These are phyloP conservation scores for Cylindrodendrum hubeiense DNA, from an alignment of 2,329 filamentous ascomycete species.

Conservation along the genomic window DNA sequence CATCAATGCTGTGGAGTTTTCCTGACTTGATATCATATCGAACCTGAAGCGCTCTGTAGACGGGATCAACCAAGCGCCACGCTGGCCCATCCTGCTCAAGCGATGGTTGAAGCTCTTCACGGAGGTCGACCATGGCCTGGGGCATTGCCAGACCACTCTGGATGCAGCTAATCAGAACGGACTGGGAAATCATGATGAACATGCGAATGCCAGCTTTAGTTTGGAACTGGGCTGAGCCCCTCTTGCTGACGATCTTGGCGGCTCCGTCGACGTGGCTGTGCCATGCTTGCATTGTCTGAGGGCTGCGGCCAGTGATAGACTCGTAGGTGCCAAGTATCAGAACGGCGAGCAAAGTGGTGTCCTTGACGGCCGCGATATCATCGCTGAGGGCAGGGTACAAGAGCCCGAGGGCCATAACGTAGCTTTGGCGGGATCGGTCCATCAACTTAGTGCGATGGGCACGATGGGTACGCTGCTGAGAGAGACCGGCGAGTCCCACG, in stretches of 20 bases:
- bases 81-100: conserved; percentile 54
- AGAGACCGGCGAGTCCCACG: conserved; percentile 65
- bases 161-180: conserved; percentile 64
- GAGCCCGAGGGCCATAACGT: conserved; percentile 63
- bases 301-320: conserved; percentile 61
- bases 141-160: conserved; percentile 63
- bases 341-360: conserved; percentile 65
- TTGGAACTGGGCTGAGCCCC: conserved; percentile 61
- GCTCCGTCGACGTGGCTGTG: conserved; percentile 67
- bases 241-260: conserved; percentile 61
- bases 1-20: conserved; percentile 50
- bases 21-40: conserved; percentile 60
- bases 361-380: conserved; percentile 57
- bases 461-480: conserved; percentile 48
- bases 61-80: conserved; percentile 57
- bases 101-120: conserved; percentile 54
- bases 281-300: conserved; percentile 63
- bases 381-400: conserved; percentile 63
- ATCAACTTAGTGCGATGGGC: conserved; percentile 42
- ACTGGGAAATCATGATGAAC: conserved; percentile 67
- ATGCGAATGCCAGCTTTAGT: conserved; percentile 61
- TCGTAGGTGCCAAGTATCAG: conserved; percentile 68
- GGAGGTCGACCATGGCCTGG: conserved; percentile 59
- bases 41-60: conserved; percentile 60
- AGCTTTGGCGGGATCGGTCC: conserved; percentile 62